phyloP scores from a whole-genome alignment of 225 moss, liverwort and hornwort genomes.

The Marchantia paleacea region DNA sequence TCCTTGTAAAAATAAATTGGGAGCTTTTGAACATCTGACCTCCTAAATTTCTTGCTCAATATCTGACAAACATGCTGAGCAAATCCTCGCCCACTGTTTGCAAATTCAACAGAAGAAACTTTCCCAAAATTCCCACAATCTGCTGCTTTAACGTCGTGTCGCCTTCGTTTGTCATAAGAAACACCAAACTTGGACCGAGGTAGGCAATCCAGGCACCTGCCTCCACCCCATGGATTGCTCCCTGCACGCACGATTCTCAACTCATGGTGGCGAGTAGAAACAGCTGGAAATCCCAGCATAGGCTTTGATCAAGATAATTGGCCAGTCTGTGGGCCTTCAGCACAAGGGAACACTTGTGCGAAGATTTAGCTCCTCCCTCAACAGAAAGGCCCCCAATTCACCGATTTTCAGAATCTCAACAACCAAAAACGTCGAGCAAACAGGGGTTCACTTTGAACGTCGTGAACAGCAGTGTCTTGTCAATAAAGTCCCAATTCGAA shows the following conservation, averaged over 20 bases:
- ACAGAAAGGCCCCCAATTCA: too few species aligned
- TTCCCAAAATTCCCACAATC: constrained; percentile 3
- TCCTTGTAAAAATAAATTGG: constrained; percentile 62
- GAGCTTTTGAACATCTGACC: constrained; percentile 48
- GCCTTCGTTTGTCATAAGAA: constrained; percentile 5
- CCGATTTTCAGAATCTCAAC: too few species aligned
- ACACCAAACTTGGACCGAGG: constrained; percentile 3
- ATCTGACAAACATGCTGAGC: background rate
- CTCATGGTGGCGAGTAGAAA: constrained; percentile 19
- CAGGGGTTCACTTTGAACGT: too few species aligned
- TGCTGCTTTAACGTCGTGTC: background rate
- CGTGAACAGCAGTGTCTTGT: too few species aligned
- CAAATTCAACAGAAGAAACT: constrained; percentile 1
- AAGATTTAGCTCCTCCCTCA: too few species aligned
- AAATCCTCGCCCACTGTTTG: constrained; percentile 1
- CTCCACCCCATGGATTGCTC: constrained; percentile 7
- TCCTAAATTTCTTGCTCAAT: background rate
- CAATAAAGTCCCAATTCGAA: too few species aligned
- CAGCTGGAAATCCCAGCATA: constrained; percentile 30
- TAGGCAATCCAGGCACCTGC: constrained; percentile 2
- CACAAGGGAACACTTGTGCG: too few species aligned
- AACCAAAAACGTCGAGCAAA: too few species aligned
- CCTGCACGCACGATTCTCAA: constrained; percentile 15
- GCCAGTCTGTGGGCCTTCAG: too few species aligned
- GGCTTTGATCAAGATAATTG: background rate